phyloP scores from a whole-genome alignment of 2,329 filamentous ascomycete species.

The Xylariaceae sp. region DNA sequence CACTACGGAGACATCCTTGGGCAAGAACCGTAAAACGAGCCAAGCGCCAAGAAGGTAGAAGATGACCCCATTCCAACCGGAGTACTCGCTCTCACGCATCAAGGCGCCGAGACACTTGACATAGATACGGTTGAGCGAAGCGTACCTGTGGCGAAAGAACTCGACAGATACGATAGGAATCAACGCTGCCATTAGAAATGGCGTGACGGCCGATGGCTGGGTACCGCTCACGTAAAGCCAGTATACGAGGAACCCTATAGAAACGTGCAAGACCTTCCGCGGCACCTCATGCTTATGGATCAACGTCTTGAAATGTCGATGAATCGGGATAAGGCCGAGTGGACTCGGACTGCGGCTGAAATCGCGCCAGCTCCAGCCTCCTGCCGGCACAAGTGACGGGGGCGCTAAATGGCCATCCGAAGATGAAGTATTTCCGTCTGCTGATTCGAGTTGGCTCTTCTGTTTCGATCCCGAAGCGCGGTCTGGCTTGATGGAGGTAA shows the following conservation, averaged over 20 bases:
- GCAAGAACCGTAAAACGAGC: slow-evolving; percentile 78
- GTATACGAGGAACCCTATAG: slow-evolving; percentile 90
- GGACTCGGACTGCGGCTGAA: slow-evolving; percentile 90
- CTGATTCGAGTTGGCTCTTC: slow-evolving; percentile 14
- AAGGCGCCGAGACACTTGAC: slow-evolving; percentile 79
- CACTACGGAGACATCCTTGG: slow-evolving; percentile 90
- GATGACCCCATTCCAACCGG: slow-evolving; percentile 93
- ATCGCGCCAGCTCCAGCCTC: slow-evolving; percentile 76
- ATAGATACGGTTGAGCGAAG: slow-evolving; percentile 80
- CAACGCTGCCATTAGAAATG: slow-evolving; percentile 74
- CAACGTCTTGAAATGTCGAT: slow-evolving; percentile 84
- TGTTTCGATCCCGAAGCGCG: slow-evolving; percentile 23
- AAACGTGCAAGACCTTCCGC: slow-evolving; percentile 87
- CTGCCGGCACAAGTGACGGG: slow-evolving; percentile 46
- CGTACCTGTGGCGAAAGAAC: slow-evolving; percentile 75
- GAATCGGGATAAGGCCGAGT: slow-evolving; percentile 89
- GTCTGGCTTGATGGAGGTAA: slow-evolving; percentile 45
- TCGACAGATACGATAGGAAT: slow-evolving; percentile 82
- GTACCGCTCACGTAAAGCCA: slow-evolving; percentile 78
- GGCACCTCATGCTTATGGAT: slow-evolving; percentile 97
- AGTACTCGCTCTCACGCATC: slow-evolving; percentile 95
- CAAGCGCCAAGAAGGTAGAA: slow-evolving; percentile 93
- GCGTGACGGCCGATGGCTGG: slow-evolving; percentile 74
- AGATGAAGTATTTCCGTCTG: slow-evolving; percentile 18
- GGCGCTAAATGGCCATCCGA: slow-evolving; percentile 70